Evolutionary conservation across 805 yeast species (phyloP).

Genomic region (Myxozyma mucilagina): DNA sequence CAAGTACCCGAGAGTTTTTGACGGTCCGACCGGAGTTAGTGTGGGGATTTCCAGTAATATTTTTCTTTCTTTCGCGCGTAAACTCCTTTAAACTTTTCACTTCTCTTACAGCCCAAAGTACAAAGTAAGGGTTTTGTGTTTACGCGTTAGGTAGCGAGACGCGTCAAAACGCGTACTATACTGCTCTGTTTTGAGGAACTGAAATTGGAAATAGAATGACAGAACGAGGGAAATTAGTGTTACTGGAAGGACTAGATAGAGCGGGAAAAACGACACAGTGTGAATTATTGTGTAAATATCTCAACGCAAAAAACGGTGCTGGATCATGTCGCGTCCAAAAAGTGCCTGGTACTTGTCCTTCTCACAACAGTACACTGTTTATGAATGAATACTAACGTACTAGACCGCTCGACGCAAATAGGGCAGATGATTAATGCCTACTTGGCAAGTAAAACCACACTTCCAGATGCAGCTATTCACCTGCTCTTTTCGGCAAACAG

Average conservation of each 20-base stretch:
- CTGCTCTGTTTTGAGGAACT: no score
- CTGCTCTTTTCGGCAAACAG: conserved; percentile 87
- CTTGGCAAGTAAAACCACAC: conserved; percentile 49
- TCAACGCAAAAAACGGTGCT: conserved; percentile 32
- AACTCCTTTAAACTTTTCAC: no score
- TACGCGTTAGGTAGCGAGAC: background rate
- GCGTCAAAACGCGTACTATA: background rate
- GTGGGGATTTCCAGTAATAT: no score
- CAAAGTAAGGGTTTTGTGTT: no score
- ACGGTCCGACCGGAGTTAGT: no score
- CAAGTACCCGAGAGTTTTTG: no score
- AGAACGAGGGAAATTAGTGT: conserved; percentile 67
- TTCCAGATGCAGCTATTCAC: conserved; percentile 82
- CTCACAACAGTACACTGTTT: no score
- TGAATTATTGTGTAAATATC: conserved; percentile 41
- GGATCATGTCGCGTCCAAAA: conserved; percentile 56
- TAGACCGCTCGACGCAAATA: conserved; percentile 73
- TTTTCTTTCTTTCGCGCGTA: no score
- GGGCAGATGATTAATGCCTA: conserved; percentile 79
- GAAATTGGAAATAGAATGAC: background rate
- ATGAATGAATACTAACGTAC: background rate
- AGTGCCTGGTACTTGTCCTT: conserved; percentile 56
- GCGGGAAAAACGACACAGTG: conserved; percentile 94
- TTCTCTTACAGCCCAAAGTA: no score
- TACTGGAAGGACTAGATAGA: conserved; percentile 91